Base-by-base conservation (phyloP, 768 basidiomycete genomes). In the Xerocomellus amylosporus region DNA sequence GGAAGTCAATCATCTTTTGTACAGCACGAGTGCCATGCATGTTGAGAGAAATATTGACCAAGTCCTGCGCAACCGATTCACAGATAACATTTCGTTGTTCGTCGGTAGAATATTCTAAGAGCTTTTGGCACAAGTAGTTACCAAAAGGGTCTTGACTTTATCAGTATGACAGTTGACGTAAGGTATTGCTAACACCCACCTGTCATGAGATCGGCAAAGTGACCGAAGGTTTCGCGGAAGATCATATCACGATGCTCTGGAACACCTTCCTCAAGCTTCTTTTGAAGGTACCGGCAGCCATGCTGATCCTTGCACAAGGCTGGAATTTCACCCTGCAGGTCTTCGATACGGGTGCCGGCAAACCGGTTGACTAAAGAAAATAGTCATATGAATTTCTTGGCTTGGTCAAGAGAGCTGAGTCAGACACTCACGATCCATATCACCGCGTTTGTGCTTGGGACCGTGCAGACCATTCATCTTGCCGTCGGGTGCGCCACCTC, bases 11-110 rank as follows among this genome's bases (percentile, higher is more conserved):
- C 96, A 98, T 98, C 78, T 98, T 98, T 77, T 99, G 97, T 54
- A 98, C 97, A 26, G 97, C 97, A 57, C 97, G 87, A 31, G 97
- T 99, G 31, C 97, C 97, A 73, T 99, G 97, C 97, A 99, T 99
- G 75, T 99, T 99, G 58, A 99, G 79, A 33, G 94, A 97, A 67
- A 99, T 98, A 69, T 88, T 93, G 65, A 99, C 97, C 46, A 99
- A 82, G 64, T 99, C 97, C 66, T 94, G 90, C 33, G 95, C 93
- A 46, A 99, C 96, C 24, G 93, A 94, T 70, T 98, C 96, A 75
- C 97, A 97, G 53, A 98, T 96, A 33, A 93, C 79, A 66, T 93
- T 95, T 53, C 96, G 86, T 65, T 99, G 97, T 63, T 99, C 97
- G 63, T 99, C 97, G 14, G 93, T 96, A 14, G 93, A 94, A 72